phyloP scores from a whole-genome alignment of 306 rosid species.

The Dryas octopetala region DNA sequence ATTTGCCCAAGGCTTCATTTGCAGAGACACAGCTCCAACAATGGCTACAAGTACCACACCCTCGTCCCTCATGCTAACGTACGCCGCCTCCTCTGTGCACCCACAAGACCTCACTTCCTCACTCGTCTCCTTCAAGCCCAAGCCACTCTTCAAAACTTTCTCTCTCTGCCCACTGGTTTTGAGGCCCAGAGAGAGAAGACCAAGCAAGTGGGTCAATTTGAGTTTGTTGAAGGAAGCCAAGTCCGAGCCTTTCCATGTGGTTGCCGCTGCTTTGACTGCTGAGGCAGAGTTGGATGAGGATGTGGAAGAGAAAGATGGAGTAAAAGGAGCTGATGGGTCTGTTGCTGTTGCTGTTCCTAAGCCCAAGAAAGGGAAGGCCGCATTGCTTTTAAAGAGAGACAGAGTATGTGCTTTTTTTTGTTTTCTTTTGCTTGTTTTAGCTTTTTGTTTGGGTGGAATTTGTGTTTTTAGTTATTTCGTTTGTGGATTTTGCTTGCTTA shows the following conservation, averaged over 20 bases:
- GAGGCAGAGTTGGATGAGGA: conserved; percentile 55
- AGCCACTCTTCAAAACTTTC: conserved; percentile 41
- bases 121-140: conserved; percentile 45
- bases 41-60: conserved; percentile 64
- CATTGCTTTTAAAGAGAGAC: conserved; percentile 85
- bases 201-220: conserved; percentile 28
- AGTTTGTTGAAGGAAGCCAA: conserved; percentile 25
- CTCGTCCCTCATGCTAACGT: conserved; percentile 65
- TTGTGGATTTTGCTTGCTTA: conserved; percentile 20
- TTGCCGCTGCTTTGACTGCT: conserved; percentile 54
- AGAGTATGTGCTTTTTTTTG: conserved; percentile 48
- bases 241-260: conserved; percentile 26
- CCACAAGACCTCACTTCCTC: conserved; percentile 57
- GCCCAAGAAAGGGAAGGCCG: conserved; percentile 90
- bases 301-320: conserved; percentile 37
- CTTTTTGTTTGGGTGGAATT: neutral
- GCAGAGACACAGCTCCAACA: conserved; percentile 11
- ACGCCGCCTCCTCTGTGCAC: conserved; percentile 45
- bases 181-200: conserved; percentile 25
- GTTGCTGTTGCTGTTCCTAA: conserved; percentile 34
- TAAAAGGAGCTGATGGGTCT: conserved; percentile 30
- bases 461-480: conserved; percentile 1
- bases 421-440: neutral
- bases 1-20: neutral
- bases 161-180: conserved; percentile 42